Evolutionary conservation across 495 filamentous ascomycete genomes (phyloP).

Genomic region (Penicillium manginii): DNA sequence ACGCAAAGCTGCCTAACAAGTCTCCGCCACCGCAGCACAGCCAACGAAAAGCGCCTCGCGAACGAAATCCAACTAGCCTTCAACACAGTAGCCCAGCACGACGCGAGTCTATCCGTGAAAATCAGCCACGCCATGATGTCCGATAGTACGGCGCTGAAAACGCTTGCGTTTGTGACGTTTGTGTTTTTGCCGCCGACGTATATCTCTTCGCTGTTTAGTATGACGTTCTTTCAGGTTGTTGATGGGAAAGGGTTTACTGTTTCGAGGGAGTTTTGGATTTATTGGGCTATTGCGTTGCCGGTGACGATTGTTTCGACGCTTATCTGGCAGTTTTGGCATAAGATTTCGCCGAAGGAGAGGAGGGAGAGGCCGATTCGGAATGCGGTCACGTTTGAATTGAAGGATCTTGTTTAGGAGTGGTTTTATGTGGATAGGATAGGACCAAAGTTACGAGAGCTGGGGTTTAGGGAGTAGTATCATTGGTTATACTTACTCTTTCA

Average conservation of each 20-base stretch:
- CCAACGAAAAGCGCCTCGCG: slow-evolving; percentile 42
- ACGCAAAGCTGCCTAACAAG: slow-evolving; percentile 33
- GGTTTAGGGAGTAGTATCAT: too few species aligned
- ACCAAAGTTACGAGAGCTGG: too few species aligned
- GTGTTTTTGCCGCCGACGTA: slow-evolving; percentile 44
- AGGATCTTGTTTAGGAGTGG: background rate
- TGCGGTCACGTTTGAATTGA: background rate
- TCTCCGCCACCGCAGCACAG: slow-evolving; percentile 38
- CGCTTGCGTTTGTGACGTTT: slow-evolving; percentile 39
- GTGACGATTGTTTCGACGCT: slow-evolving; percentile 28
- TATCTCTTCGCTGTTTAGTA: slow-evolving; percentile 42
- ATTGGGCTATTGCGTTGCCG: slow-evolving; percentile 38
- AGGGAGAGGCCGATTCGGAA: background rate
- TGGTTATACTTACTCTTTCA: too few species aligned
- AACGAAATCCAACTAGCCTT: slow-evolving; percentile 51
- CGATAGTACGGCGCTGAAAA: slow-evolving; percentile 43
- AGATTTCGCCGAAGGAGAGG: slow-evolving; percentile 7
- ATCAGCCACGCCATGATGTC: slow-evolving; percentile 37
- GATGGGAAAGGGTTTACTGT: slow-evolving; percentile 23
- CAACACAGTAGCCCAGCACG: slow-evolving; percentile 41
- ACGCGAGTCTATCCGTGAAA: slow-evolving; percentile 35
- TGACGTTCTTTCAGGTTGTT: slow-evolving; percentile 39
- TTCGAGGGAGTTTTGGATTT: slow-evolving; percentile 41
- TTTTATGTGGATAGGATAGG: too few species aligned
- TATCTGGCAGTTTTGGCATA: slow-evolving; percentile 31